phyloP scores from a whole-genome alignment of 192 early-diverging fungal genomes.

The Helicostylum pulchrum region DNA sequence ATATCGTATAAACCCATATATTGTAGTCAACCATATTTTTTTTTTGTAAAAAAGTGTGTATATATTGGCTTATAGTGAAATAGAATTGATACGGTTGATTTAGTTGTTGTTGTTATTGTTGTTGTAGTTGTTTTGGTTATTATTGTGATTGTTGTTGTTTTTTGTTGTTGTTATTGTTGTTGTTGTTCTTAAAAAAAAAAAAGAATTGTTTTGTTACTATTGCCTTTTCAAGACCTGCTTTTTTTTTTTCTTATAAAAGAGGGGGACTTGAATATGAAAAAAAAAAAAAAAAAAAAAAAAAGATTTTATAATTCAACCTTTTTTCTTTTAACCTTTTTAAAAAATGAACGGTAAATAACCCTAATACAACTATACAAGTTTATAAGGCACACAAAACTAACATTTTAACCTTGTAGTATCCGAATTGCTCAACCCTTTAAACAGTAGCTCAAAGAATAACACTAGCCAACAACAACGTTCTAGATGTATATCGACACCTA shows the following conservation, averaged over 20 bases:
- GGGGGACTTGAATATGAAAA: not conserved
- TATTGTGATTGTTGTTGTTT: no score
- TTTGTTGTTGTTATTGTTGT: not conserved
- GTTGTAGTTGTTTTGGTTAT: no score
- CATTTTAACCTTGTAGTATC: not conserved
- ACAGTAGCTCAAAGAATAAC: not conserved
- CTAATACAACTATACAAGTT: no score
- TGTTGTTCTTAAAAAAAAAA: not conserved
- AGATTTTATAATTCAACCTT: not conserved
- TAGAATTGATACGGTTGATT: no score
- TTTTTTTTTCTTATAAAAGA: not conserved
- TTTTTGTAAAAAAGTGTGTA: no score
- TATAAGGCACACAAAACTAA: not conserved
- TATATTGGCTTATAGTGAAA: no score
- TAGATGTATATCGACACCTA: not conserved
- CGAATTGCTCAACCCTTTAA: slow-evolving; percentile 9
- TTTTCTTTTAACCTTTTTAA: not conserved
- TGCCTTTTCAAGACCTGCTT: not conserved
- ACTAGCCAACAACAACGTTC: not conserved
- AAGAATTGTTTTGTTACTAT: not conserved
- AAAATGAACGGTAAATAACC: not conserved
- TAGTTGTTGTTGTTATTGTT: no score
- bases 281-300: not conserved
- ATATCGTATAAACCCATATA: no score
- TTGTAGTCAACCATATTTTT: no score